Conservation (phyloP, 768 basidiomycete genomes). For the Lactifluus pinguis region DNA sequence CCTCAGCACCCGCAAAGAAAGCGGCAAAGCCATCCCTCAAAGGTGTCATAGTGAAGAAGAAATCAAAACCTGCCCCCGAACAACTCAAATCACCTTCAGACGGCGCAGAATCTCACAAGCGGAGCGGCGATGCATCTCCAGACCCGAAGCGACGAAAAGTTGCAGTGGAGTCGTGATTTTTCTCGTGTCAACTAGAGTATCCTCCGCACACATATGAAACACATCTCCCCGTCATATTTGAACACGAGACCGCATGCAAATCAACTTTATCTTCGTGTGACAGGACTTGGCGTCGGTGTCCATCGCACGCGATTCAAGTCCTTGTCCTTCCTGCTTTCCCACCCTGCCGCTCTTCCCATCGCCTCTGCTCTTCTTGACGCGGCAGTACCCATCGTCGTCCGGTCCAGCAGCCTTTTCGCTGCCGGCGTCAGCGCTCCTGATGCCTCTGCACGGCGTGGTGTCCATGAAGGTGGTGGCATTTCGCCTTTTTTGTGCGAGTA, state of each 20-base stretch:
- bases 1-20: constrained; percentile 39
- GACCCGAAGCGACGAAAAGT: constrained; percentile 52
- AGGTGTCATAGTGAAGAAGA: constrained; percentile 77
- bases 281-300: constrained; percentile 65
- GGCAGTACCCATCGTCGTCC: constrained; percentile 57
- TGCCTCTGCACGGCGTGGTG: constrained; percentile 65
- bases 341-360: constrained; percentile 48
- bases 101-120: constrained; percentile 13
- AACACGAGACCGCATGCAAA: neutral
- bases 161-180: constrained; percentile 18
- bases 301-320: constrained; percentile 62
- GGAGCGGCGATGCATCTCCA: constrained; percentile 8
- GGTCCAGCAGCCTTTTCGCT: constrained; percentile 62
- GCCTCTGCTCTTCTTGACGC: constrained; percentile 58
- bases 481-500: constrained; percentile 35
- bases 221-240: neutral
- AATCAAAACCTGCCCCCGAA: constrained; percentile 33
- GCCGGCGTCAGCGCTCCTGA: constrained; percentile 81
- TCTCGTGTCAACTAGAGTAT: constrained; percentile 3
- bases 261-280: constrained; percentile 21
- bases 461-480: constrained; percentile 80
- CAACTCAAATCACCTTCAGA: constrained; percentile 12
- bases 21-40: constrained; percentile 60
- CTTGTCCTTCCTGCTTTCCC: constrained; percentile 50
- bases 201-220: constrained; percentile 3